These are phyloP conservation scores for Rubia peregrina DNA, from an alignment of 305 asterid genomes.

Conservation along the genomic window DNA sequence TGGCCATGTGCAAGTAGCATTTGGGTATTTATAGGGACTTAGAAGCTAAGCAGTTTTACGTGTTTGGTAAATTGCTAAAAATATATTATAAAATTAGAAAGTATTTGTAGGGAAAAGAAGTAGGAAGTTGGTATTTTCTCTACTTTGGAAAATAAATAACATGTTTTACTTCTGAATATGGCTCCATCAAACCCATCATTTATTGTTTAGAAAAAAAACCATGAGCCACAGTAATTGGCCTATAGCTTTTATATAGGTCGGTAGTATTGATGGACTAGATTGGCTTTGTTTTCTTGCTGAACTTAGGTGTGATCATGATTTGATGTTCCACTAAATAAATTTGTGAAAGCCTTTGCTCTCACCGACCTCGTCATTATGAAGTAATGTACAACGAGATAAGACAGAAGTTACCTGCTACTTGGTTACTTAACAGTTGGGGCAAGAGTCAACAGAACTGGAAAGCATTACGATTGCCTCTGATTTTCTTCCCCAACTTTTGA, in stretches of 20 bases:
- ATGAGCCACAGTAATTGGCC: not conserved
- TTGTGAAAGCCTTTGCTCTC: slow-evolving; percentile 8
- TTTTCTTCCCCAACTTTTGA: slow-evolving; percentile 21
- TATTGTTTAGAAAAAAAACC: too few species aligned
- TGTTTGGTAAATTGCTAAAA: too few species aligned
- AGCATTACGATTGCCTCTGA: not conserved
- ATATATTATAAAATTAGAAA: too few species aligned
- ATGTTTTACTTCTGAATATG: too few species aligned
- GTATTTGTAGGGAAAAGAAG: too few species aligned
- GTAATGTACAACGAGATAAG: not conserved
- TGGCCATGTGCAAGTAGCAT: not conserved
- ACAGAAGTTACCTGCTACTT: not conserved
- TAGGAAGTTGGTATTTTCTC: too few species aligned
- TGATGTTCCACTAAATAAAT: not conserved
- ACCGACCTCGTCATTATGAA: not conserved
- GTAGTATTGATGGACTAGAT: not conserved
- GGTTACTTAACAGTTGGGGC: not conserved
- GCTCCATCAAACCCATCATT: too few species aligned
- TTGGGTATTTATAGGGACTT: too few species aligned
- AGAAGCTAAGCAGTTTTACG: too few species aligned
- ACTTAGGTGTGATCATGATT: not conserved
- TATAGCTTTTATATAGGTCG: not conserved
- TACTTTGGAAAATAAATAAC: too few species aligned
- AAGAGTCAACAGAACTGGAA: slow-evolving; percentile 13
- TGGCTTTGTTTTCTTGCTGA: not conserved